Conservation (phyloP, 208 protist genomes). For the Acanthamoeba royreba region DNA sequence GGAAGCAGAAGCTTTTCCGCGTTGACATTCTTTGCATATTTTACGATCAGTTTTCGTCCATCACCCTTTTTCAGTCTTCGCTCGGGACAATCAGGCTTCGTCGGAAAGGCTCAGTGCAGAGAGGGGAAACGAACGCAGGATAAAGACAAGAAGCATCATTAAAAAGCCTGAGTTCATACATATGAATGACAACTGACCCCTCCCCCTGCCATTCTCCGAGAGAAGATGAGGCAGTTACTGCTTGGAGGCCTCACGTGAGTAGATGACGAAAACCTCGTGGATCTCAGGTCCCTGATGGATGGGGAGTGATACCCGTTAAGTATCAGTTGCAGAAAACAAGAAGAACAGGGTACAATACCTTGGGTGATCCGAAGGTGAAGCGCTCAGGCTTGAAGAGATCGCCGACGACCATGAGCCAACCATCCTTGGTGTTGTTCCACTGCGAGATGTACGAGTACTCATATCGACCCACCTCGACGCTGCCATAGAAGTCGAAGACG, state of each 20-base stretch:
- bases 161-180: too few species aligned
- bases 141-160: too few species aligned
- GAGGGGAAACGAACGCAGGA: too few species aligned
- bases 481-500: not conserved
- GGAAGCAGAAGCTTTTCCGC: too few species aligned
- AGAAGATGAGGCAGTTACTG: too few species aligned
- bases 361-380: not conserved
- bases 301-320: not conserved
- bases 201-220: too few species aligned
- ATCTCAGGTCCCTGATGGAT: not conserved
- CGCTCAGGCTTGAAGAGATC: conserved; percentile 39
- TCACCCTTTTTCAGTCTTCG: too few species aligned
- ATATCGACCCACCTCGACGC: not conserved
- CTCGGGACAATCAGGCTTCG: too few species aligned
- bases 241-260: not conserved
- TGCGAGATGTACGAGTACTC: conserved; percentile 30
- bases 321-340: not conserved
- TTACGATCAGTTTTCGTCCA: too few species aligned
- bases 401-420: conserved; percentile 10
- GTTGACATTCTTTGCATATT: too few species aligned
- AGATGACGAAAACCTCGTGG: not conserved
- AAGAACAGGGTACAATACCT: not conserved
- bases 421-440: not conserved
- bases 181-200: too few species aligned
- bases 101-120: too few species aligned